phyloP scores from a whole-genome alignment of 768 basidiomycete species.

The Scleroderma citrinum region DNA sequence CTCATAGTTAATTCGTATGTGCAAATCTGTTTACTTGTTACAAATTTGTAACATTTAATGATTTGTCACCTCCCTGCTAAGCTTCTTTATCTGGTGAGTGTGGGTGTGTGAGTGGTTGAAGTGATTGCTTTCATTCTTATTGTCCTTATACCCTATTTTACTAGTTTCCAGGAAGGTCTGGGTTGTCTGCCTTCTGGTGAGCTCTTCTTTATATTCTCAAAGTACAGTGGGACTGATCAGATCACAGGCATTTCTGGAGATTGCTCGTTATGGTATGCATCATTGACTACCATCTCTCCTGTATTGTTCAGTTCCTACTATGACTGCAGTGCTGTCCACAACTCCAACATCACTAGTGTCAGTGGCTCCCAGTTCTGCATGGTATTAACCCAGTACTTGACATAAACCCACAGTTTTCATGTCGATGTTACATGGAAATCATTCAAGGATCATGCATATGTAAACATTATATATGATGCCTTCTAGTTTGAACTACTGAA shows the following conservation, averaged over 20 bases:
- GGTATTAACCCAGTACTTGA: neutral
- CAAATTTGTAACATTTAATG: too few species aligned
- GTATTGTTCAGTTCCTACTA: neutral
- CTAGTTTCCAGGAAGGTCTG: neutral
- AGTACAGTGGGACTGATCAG: neutral
- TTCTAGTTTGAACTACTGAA: neutral
- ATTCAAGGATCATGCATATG: slow-evolving; percentile 1
- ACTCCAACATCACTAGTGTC: neutral
- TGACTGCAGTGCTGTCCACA: neutral
- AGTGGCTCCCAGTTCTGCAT: neutral
- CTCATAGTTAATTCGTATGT: neutral
- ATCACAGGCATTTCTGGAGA: neutral
- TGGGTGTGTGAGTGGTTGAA: slow-evolving; percentile 1
- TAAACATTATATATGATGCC: neutral
- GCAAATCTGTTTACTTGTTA: too few species aligned
- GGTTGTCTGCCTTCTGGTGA: neutral
- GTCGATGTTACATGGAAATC: neutral
- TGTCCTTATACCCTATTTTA: too few species aligned
- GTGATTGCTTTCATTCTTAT: neutral
- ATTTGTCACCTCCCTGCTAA: neutral
- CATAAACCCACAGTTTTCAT: neutral
- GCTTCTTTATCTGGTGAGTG: slow-evolving; percentile 6
- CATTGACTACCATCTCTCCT: neutral
- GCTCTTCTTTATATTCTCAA: neutral
- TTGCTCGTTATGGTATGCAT: neutral